Evolutionary conservation across 2,329 filamentous ascomycete species (phyloP).

Genomic region (Botrytis aclada): DNA sequence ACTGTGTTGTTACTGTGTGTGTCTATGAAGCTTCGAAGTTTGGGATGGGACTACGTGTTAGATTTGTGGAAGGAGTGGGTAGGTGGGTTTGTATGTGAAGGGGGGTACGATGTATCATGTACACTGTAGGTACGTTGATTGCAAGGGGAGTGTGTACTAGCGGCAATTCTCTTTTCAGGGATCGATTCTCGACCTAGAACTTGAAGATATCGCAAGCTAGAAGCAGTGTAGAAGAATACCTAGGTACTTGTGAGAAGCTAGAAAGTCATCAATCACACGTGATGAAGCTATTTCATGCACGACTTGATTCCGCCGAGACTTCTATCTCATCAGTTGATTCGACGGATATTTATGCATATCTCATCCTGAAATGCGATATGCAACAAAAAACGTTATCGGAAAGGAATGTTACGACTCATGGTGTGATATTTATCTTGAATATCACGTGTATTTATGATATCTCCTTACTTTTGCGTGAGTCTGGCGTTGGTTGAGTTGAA

Average conservation of each 20-base stretch:
- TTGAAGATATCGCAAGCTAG: background rate
- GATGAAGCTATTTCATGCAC: conserved; percentile 19
- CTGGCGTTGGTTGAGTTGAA: background rate
- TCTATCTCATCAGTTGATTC: conserved; percentile 5
- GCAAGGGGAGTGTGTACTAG: background rate
- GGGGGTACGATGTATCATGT: too few relatives aligned
- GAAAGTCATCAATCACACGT: background rate
- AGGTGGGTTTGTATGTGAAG: background rate
- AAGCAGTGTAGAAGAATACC: background rate
- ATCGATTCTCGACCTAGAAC: background rate
- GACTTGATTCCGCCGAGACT: conserved; percentile 11
- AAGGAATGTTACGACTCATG: background rate
- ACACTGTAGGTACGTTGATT: too few relatives aligned
- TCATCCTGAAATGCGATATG: conserved; percentile 18
- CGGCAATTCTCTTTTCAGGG: background rate
- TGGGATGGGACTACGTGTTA: background rate
- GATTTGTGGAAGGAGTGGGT: background rate
- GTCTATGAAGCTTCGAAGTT: background rate
- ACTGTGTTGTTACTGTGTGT: background rate
- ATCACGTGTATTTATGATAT: conserved; percentile 3
- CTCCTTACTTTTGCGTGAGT: background rate
- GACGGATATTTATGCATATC: conserved; percentile 17
- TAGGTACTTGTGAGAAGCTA: background rate
- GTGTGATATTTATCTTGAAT: background rate
- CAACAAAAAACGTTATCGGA: conserved; percentile 14